A percentile compares a stretch with the other conserved stretches of the same genome.
These are phyloP conservation scores for Plasmodium coatneyi DNA, from an alignment of 169 alveolate species.

Conservation along the genomic window DNA sequence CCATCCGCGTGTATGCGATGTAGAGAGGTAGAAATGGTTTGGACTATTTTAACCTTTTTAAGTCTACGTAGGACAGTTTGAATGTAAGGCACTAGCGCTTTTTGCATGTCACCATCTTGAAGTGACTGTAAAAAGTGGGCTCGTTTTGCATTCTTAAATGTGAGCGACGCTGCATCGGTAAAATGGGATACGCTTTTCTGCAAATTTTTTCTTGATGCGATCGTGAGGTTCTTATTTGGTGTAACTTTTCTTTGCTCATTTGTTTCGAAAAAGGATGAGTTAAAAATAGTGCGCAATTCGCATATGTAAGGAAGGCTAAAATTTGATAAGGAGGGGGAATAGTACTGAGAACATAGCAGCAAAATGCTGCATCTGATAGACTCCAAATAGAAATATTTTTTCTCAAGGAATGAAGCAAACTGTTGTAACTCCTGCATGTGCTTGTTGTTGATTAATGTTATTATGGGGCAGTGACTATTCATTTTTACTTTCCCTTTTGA, in stretches of 20 bases:
- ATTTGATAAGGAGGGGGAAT: not conserved
- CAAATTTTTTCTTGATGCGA: not conserved
- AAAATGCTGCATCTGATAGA: slow-evolving; percentile 39
- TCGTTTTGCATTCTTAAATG: slow-evolving; percentile 33
- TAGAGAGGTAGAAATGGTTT: slow-evolving; percentile 29
- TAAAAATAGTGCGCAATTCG: slow-evolving; percentile 12
- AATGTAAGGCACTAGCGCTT: slow-evolving; percentile 8
- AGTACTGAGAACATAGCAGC: slow-evolving; percentile 14
- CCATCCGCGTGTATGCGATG: slow-evolving; percentile 12
- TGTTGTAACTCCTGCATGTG: slow-evolving; percentile 9
- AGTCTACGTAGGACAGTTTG: slow-evolving; percentile 28
- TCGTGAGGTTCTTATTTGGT: not conserved
- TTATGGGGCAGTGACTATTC: not conserved
- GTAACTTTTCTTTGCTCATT: not conserved
- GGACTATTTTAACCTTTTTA: slow-evolving; percentile 35
- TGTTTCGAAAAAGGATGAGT: slow-evolving; percentile 18
- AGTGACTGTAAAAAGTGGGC: not conserved
- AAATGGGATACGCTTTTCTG: slow-evolving; percentile 39
- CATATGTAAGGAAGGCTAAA: slow-evolving; percentile 19
- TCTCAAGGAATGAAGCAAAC: slow-evolving; percentile 1
- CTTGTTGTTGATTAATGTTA: not conserved
- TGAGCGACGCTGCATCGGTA: slow-evolving; percentile 14
- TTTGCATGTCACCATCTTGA: not conserved
- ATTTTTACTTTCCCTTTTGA: not conserved
- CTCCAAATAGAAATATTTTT: slow-evolving; percentile 1